A percentile compares a stretch with the other conserved stretches of the same genome.
phyloP scores from a whole-genome alignment of 75 land plant genomes.

The Sequoia sempervirens region DNA sequence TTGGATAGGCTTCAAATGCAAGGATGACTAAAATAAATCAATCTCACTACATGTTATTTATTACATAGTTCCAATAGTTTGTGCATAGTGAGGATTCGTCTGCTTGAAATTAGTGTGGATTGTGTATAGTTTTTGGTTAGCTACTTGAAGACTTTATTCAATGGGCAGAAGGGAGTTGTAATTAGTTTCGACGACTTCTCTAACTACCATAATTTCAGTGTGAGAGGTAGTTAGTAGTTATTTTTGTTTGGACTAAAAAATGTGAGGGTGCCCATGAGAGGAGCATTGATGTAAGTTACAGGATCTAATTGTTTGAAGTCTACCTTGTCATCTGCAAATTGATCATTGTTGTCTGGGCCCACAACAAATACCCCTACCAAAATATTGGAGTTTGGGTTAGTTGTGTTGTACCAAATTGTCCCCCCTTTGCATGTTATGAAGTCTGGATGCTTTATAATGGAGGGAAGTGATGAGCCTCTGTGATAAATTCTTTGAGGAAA shows the following conservation, averaged over 20 bases:
- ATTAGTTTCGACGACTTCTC: too few relatives aligned
- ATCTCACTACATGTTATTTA: too few relatives aligned
- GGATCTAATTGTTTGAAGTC: constrained; percentile 46
- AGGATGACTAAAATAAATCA: too few relatives aligned
- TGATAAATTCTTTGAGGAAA: constrained; percentile 82
- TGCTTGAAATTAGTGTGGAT: too few relatives aligned
- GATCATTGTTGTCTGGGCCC: constrained; percentile 64
- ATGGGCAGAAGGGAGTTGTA: too few relatives aligned
- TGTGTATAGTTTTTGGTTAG: too few relatives aligned
- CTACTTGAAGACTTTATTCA: too few relatives aligned
- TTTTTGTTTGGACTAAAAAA: constrained; percentile 11
- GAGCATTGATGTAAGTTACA: constrained; percentile 80
- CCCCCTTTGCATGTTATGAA: constrained; percentile 57
- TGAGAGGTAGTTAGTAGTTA: too few relatives aligned
- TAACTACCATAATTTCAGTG: too few relatives aligned
- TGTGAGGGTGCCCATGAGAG: constrained; percentile 73
- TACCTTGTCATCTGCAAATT: constrained; percentile 49
- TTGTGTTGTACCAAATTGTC: constrained; percentile 35
- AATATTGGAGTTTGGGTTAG: constrained; percentile 58
- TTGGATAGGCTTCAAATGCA: too few relatives aligned
- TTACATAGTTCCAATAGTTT: too few relatives aligned
- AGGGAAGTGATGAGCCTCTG: constrained; percentile 82
- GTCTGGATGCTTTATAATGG: constrained; percentile 32
- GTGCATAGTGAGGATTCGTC: too few relatives aligned
- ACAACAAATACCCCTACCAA: constrained; percentile 72